A percentile compares a stretch with the other conserved stretches of the same genome.
Evolutionary conservation across 305 asterid genomes (phyloP).

Genomic region (Euphrasia arctica): DNA sequence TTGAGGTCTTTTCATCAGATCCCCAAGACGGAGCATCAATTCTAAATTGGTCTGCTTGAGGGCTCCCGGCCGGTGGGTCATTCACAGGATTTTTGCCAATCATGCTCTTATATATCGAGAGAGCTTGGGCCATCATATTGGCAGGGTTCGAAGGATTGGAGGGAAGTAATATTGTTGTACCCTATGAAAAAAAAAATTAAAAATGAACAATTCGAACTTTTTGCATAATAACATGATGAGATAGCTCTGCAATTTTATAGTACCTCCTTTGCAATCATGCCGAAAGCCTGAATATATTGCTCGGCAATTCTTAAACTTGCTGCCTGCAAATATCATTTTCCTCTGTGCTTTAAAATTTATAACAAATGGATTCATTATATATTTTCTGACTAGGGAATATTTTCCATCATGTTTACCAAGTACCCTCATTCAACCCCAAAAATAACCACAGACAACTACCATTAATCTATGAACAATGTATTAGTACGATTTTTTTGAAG

Average conservation of each 20-base stretch:
- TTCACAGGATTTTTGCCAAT: conserved; percentile 31
- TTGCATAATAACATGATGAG: background rate
- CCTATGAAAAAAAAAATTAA: conserved; percentile 29
- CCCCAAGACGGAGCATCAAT: conserved; percentile 19
- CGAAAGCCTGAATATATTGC: conserved; percentile 81
- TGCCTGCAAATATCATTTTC: conserved; percentile 48
- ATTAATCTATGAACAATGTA: background rate
- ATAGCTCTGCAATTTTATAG: conserved; percentile 26
- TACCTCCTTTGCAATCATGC: conserved; percentile 75
- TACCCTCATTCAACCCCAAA: background rate
- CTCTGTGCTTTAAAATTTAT: background rate
- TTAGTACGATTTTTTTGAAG: background rate
- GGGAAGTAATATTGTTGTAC: conserved; percentile 71
- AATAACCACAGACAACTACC: background rate
- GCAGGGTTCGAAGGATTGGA: conserved; percentile 48
- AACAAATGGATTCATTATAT: background rate
- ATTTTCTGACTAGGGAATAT: background rate
- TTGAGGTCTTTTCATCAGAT: background rate
- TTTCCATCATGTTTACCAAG: background rate
- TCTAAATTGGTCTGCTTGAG: conserved; percentile 20
- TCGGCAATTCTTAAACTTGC: conserved; percentile 90
- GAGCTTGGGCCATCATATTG: conserved; percentile 45
- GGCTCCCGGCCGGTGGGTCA: background rate
- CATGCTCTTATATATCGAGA: conserved; percentile 43
- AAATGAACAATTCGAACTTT: background rate